Percentiles rank a stretch among this genome's conserved stretches.
phyloP scores from a whole-genome alignment of 495 filamentous ascomycete genomes.

The Achaetomiella virescens region DNA sequence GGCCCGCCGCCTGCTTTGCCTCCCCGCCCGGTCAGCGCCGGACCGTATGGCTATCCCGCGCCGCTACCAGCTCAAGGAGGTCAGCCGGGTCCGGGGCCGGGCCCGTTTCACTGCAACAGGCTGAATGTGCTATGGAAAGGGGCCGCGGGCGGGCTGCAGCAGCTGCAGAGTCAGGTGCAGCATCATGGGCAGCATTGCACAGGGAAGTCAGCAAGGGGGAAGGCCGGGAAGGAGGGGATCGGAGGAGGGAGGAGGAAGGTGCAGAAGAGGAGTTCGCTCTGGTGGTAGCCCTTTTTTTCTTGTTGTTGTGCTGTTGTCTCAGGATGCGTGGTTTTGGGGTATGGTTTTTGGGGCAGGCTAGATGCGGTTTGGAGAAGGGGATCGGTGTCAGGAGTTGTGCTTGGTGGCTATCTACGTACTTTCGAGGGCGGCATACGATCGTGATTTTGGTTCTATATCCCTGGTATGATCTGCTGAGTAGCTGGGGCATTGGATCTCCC shows the following conservation, averaged over 20 bases:
- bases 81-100: background rate
- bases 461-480: no score
- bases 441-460: no score
- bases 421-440: no score
- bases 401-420: no score
- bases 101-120: conserved; percentile 21
- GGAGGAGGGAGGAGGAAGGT: conserved; percentile 31
- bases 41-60: conserved; percentile 15
- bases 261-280: conserved; percentile 40
- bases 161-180: conserved; percentile 7
- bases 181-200: conserved; percentile 10
- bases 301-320: background rate
- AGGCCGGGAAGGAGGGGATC: conserved; percentile 17
- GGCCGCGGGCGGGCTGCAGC: conserved; percentile 9
- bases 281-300: conserved; percentile 17
- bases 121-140: conserved; percentile 29
- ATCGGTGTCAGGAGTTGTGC: no score
- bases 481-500: no score
- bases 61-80: background rate
- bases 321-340: background rate
- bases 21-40: conserved; percentile 38
- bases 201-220: conserved; percentile 8
- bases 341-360: no score
- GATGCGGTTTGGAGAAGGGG: no score
- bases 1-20: conserved; percentile 28